Percentiles rank a stretch among this genome's conserved stretches.
phyloP scores from a whole-genome alignment of 1,139 yeast genomes.

The Taphrina flavorubra region DNA sequence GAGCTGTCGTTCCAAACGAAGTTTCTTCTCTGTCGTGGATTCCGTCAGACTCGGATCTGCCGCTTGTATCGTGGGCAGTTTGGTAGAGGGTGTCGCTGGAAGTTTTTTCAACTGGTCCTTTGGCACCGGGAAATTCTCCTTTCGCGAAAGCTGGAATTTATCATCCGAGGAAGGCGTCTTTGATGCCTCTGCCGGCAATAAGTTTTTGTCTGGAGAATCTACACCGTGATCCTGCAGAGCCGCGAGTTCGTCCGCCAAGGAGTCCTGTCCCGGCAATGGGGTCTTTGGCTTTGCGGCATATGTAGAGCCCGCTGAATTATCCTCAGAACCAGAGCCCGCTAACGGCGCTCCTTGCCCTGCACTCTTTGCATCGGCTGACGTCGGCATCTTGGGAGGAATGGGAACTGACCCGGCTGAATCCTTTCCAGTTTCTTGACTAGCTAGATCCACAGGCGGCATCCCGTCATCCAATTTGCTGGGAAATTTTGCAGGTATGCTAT shows the following conservation, averaged over 20 bases:
- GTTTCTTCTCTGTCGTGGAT: slow-evolving; percentile 49
- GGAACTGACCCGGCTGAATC: neutral
- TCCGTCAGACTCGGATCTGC: slow-evolving; percentile 44
- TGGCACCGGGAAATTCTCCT: slow-evolving; percentile 32
- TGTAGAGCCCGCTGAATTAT: neutral
- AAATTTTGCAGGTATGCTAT: neutral
- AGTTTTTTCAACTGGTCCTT: neutral
- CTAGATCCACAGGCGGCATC: neutral
- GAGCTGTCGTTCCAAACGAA: slow-evolving; percentile 52
- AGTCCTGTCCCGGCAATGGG: neutral
- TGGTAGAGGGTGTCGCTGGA: slow-evolving; percentile 3
- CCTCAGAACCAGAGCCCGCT: neutral
- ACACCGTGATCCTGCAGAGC: slow-evolving; percentile 1
- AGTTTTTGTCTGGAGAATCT: slow-evolving; percentile 8
- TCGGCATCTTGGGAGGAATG: neutral
- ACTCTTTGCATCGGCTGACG: neutral
- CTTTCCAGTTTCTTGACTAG: neutral
- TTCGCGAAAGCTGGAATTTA: slow-evolving; percentile 19
- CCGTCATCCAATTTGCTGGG: neutral
- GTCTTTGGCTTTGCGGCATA: neutral
- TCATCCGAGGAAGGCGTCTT: neutral
- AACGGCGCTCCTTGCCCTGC: neutral
- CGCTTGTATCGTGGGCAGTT: slow-evolving; percentile 32
- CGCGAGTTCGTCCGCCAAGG: neutral
- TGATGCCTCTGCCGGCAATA: neutral